Base-by-base conservation (phyloP, 1,284 basidiomycete genomes). In the Pyrrhoderma lamaoense region DNA sequence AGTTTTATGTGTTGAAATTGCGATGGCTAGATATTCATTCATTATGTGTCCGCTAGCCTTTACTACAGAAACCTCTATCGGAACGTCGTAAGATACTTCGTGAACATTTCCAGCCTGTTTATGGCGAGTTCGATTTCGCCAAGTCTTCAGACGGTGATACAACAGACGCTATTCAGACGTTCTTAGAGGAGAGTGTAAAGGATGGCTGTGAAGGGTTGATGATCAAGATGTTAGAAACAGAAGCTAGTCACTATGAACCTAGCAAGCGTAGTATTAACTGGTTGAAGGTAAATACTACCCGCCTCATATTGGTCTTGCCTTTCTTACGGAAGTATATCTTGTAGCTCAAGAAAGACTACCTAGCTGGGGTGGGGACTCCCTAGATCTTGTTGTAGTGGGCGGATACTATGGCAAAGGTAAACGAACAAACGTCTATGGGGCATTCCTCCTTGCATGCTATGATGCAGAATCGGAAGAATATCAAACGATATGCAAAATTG, bases 191-290 rank as follows among this genome's bases (percentile, higher is more conserved):
- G 59, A 94, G 90, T 65, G 91, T 99, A 58, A 95, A 93, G 64
- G 93, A 97, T 63, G 93, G 95, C 1, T 99, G 96, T 67, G 96
- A 99, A 67, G 96, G 96, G 2, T 76, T 99, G 45, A 97, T 99
- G 96, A 93, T 99, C 56, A 99, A 99, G 71, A 96, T 97, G 92
- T 74, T 99, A 11, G 88, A 93, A 37, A 89, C 83, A 21, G 82
- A 90, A 36, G 86, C 86, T 13, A 93, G 94, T 62, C 90, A 82
- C 59, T 99, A 99, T 66, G 93, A 98, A 67, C 96, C 96, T 2
- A 94, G 90, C 65, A 74, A 93, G 50, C 76, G 96, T 39, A 93
- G 87, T 67, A 89, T 98, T 57, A 98, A 99, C 65, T 99, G 96
- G 96, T 73, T 99, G 11, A 99, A 99, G 81, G 93, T 91, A 58